Evolutionary conservation across 2,329 filamentous ascomycete genomes (phyloP).

Genomic region (Plenodomus biglobosus): DNA sequence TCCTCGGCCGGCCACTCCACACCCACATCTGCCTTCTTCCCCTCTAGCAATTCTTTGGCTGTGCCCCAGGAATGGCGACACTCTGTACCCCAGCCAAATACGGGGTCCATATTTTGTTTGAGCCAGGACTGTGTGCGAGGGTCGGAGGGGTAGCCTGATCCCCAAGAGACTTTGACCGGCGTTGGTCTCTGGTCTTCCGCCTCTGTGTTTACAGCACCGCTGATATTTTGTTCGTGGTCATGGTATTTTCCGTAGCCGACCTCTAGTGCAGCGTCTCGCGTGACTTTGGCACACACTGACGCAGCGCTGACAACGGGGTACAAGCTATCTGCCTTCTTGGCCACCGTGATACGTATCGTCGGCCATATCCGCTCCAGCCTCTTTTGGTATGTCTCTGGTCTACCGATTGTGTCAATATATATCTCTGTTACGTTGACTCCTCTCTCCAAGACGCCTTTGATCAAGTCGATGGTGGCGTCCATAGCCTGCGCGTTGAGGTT

Average conservation of each 20-base stretch:
- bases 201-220: too few species aligned
- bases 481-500: conserved; percentile 96
- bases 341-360: conserved; percentile 55
- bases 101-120: conserved; percentile 80
- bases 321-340: conserved; percentile 81
- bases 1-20: conserved; percentile 88
- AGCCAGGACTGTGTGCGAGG: conserved; percentile 79
- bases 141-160: conserved; percentile 92
- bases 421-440: conserved; percentile 86
- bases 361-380: conserved; percentile 85
- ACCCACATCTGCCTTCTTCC: conserved; percentile 65
- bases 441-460: conserved; percentile 71
- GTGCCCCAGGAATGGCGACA: conserved; percentile 96
- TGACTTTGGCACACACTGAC: conserved; percentile 94
- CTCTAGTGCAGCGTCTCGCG: conserved; percentile 85
- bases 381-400: conserved; percentile 78
- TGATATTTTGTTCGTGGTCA: too few species aligned
- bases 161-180: conserved; percentile 68
- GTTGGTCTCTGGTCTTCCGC: too few species aligned
- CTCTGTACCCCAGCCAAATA: conserved; percentile 94
- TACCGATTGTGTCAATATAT: conserved; percentile 93
- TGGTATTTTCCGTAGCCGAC: conserved; percentile 65
- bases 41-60: conserved; percentile 86
- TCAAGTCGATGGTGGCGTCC: conserved; percentile 84
- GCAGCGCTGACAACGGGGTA: conserved; percentile 93